Evolutionary conservation across 805 yeast genomes (phyloP).

Genomic region (Yamadazyma nakazawae): DNA sequence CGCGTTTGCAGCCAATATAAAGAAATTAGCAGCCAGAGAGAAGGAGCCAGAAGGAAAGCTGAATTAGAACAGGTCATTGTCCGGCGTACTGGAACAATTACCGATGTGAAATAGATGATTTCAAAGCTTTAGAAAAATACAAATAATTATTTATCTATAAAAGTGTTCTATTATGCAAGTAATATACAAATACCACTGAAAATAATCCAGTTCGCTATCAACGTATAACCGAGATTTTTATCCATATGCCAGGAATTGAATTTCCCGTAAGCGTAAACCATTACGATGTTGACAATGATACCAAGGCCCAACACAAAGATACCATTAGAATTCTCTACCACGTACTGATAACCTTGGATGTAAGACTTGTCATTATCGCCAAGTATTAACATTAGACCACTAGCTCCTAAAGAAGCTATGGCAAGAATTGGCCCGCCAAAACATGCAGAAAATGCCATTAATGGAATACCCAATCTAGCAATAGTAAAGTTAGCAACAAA

Average conservation of each 20-base stretch:
- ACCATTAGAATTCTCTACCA: constrained; percentile 17
- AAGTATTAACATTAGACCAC: constrained; percentile 45
- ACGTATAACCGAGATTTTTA: constrained; percentile 28
- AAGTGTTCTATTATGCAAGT: constrained; percentile 14
- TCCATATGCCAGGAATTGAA: constrained; percentile 32
- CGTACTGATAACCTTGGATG: constrained; percentile 2
- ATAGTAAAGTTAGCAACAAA: constrained; percentile 78
- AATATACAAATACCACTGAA: constrained; percentile 25
- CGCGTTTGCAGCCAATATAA: constrained; percentile 3
- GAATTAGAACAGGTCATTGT: no score
- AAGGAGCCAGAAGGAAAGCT: no score
- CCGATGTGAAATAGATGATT: no score
- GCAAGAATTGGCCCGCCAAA: constrained; percentile 89
- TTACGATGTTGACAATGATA: constrained; percentile 20
- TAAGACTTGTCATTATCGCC: constrained; percentile 7
- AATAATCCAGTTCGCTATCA: constrained; percentile 30
- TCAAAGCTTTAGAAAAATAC: no score
- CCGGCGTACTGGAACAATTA: no score
- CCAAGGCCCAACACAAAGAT: constrained; percentile 20
- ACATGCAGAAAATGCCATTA: constrained; percentile 94
- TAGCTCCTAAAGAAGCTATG: constrained; percentile 76
- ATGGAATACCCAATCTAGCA: constrained; percentile 75
- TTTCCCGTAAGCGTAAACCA: constrained; percentile 20
- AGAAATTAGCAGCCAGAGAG: no score
- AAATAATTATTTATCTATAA: no score